Percentiles rank a stretch among this genome's conserved stretches.
Conservation (phyloP, 2,329 filamentous ascomycete genomes). For the Pseudocercospora pini-densiflorae region DNA sequence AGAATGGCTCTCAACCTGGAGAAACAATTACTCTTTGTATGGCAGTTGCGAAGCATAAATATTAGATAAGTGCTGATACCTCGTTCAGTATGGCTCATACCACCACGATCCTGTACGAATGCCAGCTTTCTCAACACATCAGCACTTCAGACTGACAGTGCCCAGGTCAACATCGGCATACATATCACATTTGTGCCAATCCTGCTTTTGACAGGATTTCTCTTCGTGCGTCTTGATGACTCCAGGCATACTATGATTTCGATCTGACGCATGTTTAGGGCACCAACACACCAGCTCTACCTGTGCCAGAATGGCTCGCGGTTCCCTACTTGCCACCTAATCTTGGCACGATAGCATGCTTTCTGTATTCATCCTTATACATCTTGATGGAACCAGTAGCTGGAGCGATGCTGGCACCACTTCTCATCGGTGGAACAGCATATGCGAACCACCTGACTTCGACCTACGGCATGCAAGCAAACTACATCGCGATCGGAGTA, state of each 20-base stretch:
- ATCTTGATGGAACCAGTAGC: slow-evolving; percentile 93
- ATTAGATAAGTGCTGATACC: slow-evolving; percentile 18
- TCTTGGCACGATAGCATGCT: slow-evolving; percentile 59
- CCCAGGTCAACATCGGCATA: slow-evolving; percentile 73
- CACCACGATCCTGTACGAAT: slow-evolving; percentile 70
- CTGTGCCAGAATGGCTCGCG: slow-evolving; percentile 58
- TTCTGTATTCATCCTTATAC: slow-evolving; percentile 78
- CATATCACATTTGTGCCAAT: slow-evolving; percentile 80
- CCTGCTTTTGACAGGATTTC: slow-evolving; percentile 72
- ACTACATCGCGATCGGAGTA: slow-evolving; percentile 69
- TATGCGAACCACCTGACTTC: slow-evolving; percentile 74
- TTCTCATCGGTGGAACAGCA: slow-evolving; percentile 77
- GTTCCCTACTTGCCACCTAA: slow-evolving; percentile 64
- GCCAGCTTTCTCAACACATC: neutral
- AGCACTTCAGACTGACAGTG: slow-evolving; percentile 26
- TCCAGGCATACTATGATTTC: too few relatives aligned
- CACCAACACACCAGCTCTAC: slow-evolving; percentile 61
- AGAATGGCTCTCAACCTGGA: slow-evolving; percentile 71
- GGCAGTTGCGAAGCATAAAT: slow-evolving; percentile 42
- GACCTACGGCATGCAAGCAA: slow-evolving; percentile 63
- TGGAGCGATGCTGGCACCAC: slow-evolving; percentile 73
- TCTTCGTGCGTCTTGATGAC: slow-evolving; percentile 74
- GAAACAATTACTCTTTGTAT: slow-evolving; percentile 80
- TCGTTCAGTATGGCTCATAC: slow-evolving; percentile 76
- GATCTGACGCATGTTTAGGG: slow-evolving; percentile 48